A percentile compares a stretch with the other conserved stretches of the same genome.
These are phyloP conservation scores for Laguncularia racemosa DNA, from an alignment of 345 rosid genomes.

Conservation along the genomic window DNA sequence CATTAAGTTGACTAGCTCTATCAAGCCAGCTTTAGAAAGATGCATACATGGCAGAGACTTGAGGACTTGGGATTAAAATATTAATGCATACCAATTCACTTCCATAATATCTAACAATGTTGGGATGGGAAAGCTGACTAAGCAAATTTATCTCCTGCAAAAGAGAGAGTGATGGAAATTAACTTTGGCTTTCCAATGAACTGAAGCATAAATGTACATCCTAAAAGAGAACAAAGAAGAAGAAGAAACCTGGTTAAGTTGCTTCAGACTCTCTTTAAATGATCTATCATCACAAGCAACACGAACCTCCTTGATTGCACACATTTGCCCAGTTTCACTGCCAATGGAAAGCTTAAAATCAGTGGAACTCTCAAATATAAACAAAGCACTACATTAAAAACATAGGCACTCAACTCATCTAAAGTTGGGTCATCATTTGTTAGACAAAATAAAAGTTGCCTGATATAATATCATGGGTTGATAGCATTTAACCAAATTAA, in stretches of 20 bases:
- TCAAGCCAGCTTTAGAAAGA: not conserved
- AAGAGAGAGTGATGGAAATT: not conserved
- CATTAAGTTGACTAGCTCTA: not conserved
- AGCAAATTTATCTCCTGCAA: constrained; percentile 15
- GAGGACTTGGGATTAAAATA: not conserved
- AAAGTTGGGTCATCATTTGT: not conserved
- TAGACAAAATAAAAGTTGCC: too few relatives aligned
- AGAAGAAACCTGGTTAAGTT: constrained; percentile 6
- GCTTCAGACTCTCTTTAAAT: constrained; percentile 9
- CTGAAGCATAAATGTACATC: not conserved
- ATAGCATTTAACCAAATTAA: too few relatives aligned
- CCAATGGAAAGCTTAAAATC: not conserved
- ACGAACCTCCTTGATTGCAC: constrained; percentile 9
- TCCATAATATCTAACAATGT: constrained; percentile 16
- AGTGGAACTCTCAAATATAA: not conserved
- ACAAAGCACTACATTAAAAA: not conserved
- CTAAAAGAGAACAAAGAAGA: not conserved
- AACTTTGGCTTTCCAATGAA: not conserved
- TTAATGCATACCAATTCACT: constrained; percentile 10
- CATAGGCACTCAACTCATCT: not conserved
- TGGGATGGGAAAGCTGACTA: constrained; percentile 14
- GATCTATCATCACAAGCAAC: constrained; percentile 8
- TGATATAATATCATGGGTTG: too few relatives aligned
- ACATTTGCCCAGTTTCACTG: constrained; percentile 8
- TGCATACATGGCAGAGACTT: not conserved